Conservation (phyloP, 495 filamentous ascomycete species). For the Talaromyces wortmannii region DNA sequence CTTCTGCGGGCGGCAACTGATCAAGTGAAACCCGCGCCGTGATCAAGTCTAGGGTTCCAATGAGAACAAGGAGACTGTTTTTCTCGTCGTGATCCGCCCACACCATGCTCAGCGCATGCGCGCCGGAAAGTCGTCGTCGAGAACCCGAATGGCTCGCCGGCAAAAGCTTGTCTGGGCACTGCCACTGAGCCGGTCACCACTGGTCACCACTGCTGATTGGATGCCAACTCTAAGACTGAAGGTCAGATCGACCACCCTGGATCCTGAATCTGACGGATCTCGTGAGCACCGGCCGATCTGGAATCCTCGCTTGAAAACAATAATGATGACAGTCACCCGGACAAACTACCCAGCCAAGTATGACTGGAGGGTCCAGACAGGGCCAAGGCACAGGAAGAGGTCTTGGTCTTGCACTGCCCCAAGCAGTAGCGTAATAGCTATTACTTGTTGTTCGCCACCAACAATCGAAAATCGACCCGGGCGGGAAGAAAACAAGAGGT, state of each 20-base stretch:
- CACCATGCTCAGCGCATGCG: background rate
- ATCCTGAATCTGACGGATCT: background rate
- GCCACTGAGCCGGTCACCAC: too few species aligned
- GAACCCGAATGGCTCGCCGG: background rate
- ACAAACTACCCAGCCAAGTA: too few species aligned
- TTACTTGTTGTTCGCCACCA: background rate
- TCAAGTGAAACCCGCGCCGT: background rate
- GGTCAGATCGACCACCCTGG: background rate
- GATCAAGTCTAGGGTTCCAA: background rate
- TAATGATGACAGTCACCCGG: too few species aligned
- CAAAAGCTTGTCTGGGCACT: background rate
- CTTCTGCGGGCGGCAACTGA: background rate
- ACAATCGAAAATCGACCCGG: background rate
- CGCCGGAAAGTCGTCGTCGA: background rate
- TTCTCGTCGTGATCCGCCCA: background rate
- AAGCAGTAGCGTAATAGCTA: too few species aligned
- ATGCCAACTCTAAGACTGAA: background rate
- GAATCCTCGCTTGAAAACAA: background rate
- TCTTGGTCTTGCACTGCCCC: too few species aligned
- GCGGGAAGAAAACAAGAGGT: too few species aligned
- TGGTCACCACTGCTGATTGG: background rate
- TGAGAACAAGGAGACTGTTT: background rate
- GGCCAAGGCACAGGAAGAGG: too few species aligned
- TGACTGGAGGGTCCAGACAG: too few species aligned
- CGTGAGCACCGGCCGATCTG: background rate